A percentile compares a stretch with the other conserved stretches of the same genome.
Evolutionary conservation across 2,329 filamentous ascomycete species (phyloP).

Genomic region (Penicillium frequentans): DNA sequence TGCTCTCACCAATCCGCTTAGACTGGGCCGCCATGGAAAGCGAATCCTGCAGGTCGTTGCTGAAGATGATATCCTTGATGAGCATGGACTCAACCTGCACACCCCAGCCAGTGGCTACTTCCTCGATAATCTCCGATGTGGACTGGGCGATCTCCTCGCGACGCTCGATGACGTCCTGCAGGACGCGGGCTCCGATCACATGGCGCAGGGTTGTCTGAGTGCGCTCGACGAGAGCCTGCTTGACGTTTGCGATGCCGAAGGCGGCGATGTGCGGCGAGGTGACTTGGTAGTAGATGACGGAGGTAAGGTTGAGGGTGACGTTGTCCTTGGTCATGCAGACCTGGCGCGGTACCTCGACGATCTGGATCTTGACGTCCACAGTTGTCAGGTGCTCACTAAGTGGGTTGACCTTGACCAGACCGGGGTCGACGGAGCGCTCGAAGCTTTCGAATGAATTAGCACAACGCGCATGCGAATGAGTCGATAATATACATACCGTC

Average conservation of each 20-base stretch:
- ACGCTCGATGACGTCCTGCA: slow-evolving; percentile 98
- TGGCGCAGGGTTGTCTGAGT: slow-evolving; percentile 97
- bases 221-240: slow-evolving; percentile 93
- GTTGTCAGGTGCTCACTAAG: slow-evolving; percentile 86
- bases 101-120: slow-evolving; percentile 91
- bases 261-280: slow-evolving; percentile 93
- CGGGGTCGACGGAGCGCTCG: slow-evolving; percentile 92
- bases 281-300: slow-evolving; percentile 99
- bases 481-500: slow-evolving; percentile 46
- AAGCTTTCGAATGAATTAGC: slow-evolving; percentile 53
- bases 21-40: slow-evolving; percentile 97
- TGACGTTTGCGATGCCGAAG: slow-evolving; percentile 92
- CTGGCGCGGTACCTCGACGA: slow-evolving; percentile 91
- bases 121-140: slow-evolving; percentile 96
- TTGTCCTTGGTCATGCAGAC: slow-evolving; percentile 99
- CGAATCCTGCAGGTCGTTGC: slow-evolving; percentile 89
- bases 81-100: slow-evolving; percentile 97
- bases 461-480: not conserved
- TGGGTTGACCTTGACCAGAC: slow-evolving; percentile 96
- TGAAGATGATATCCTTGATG: slow-evolving; percentile 99
- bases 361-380: slow-evolving; percentile 99
- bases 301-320: slow-evolving; percentile 80
- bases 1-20: slow-evolving; percentile 97
- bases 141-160: slow-evolving; percentile 95
- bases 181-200: slow-evolving; percentile 89